These are phyloP conservation scores for Amaranthus hypochondriacus DNA, from an alignment of 148 eudicot genomes.

Conservation along the genomic window DNA sequence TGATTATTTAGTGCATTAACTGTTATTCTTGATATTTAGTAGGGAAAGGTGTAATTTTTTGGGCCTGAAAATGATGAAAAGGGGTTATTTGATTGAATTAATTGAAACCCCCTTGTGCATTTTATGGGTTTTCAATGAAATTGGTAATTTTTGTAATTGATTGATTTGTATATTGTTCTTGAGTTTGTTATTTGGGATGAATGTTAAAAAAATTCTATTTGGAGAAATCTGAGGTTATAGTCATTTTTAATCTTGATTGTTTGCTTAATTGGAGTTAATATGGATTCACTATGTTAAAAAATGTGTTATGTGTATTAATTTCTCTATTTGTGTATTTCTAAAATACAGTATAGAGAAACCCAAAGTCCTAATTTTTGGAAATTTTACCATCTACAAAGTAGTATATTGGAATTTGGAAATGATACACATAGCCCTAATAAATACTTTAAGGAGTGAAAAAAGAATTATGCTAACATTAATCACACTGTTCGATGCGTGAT, in stretches of 20 bases:
- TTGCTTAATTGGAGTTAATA: background rate
- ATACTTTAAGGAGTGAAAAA: too few relatives aligned
- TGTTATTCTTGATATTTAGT: constrained; percentile 1
- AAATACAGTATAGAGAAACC: background rate
- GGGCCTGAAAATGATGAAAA: background rate
- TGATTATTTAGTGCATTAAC: constrained; percentile 11
- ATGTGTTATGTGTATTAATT: too few relatives aligned
- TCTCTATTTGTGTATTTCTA: background rate
- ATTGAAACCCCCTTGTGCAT: constrained; percentile 10
- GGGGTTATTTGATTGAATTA: constrained; percentile 3
- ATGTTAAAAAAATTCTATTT: background rate
- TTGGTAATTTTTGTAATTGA: background rate
- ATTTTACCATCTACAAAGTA: background rate
- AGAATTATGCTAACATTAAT: too few relatives aligned
- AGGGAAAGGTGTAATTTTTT: background rate
- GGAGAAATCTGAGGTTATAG: background rate
- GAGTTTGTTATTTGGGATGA: background rate
- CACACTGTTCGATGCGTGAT: too few relatives aligned
- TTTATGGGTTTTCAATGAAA: constrained; percentile 7
- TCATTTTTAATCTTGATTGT: background rate
- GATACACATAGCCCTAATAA: too few relatives aligned
- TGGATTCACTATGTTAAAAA: background rate
- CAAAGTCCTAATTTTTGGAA: background rate
- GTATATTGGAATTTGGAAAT: background rate
- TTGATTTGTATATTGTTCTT: background rate